phyloP scores from a whole-genome alignment of 768 basidiomycete genomes.

The Sutorius australiensis region DNA sequence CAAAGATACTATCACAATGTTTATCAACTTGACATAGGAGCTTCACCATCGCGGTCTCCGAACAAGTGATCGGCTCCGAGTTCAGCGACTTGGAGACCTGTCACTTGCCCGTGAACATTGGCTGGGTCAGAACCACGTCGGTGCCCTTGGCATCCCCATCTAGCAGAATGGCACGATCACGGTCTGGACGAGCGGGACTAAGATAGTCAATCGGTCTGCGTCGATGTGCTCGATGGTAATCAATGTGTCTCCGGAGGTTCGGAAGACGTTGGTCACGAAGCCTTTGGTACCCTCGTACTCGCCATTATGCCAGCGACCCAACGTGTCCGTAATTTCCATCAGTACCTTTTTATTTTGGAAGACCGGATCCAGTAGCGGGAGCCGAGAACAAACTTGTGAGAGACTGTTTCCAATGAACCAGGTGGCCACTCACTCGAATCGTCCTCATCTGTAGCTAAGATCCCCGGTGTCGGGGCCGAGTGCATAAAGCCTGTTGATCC shows the following conservation, averaged over 20 bases:
- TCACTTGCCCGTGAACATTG: slow-evolving; percentile 29
- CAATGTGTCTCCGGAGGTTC: slow-evolving; percentile 26
- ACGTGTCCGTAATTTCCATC: slow-evolving; percentile 27
- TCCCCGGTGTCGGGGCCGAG: slow-evolving; percentile 32
- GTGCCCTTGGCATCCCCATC: slow-evolving; percentile 41
- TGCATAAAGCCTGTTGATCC: slow-evolving; percentile 20
- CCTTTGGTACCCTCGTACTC: slow-evolving; percentile 28
- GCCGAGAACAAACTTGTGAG: slow-evolving; percentile 21
- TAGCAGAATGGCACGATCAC: slow-evolving; percentile 49
- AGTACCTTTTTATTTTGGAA: slow-evolving; percentile 29
- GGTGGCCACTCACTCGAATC: slow-evolving; percentile 23
- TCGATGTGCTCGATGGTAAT: slow-evolving; percentile 29
- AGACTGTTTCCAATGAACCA: slow-evolving; percentile 7
- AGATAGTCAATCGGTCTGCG: slow-evolving; percentile 38
- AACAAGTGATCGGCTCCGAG: slow-evolving; percentile 5
- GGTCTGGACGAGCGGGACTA: slow-evolving; percentile 36
- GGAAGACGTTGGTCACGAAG: slow-evolving; percentile 27
- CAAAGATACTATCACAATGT: not conserved
- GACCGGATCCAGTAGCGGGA: slow-evolving; percentile 23
- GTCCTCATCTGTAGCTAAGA: slow-evolving; percentile 27
- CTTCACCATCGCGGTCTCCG: slow-evolving; percentile 26
- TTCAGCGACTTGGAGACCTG: slow-evolving; percentile 20
- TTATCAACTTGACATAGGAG: slow-evolving; percentile 21
- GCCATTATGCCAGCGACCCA: slow-evolving; percentile 25
- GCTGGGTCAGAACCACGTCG: slow-evolving; percentile 43